Evolutionary conservation across 192 early-diverging fungal genomes (phyloP), one percentile per base, ranked within the genome.

Genomic region (Coemansia sp.): DNA sequence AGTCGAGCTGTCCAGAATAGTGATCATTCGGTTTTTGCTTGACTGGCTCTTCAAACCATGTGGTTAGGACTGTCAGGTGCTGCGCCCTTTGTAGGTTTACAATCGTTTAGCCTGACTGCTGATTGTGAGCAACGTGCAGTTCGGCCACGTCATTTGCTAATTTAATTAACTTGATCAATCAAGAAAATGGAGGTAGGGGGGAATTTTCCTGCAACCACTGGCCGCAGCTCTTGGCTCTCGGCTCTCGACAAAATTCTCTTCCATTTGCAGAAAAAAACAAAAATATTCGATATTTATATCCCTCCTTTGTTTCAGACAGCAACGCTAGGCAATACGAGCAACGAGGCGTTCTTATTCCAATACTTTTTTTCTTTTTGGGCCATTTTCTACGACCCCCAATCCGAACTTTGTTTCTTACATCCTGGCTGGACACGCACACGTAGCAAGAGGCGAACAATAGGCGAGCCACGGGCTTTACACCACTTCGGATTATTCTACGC

Each of bases 401-500:
- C 49, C 30, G 26, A 49, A 30, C 49, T 49, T 64, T n/a, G 46
- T 13, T 33, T 64, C 47, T 50, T 21, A 50, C 19, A 50, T 50
- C 47, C 47, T 50, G 47, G 47, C 47, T 50, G 47, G 21, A 6
- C 47, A 10, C 47, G n/a, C 47, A 21, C 21, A 21, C 47, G 47
- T 50, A 50, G n/a, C 47, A 50, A 50, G 47, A 8, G 19, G 9
- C 52, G 52, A 55, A 30, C 28, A 55, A 55, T 55, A 55, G 28
- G 23, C 26, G 53, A 32, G 53, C 26, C 23, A 55, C 23, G 7
- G 53, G 26, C 13, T 28, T 26, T 55, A 55, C 32, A 50, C 47
- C 47, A 50, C n/a, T 21, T 8, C 8, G 46, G 21, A 21, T 23
- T 50, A 50, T 21, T 50, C 47, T 50, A 21, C 55, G 17, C 55